phyloP scores from a whole-genome alignment of 139 green algal genomes.

The Chlorella sp. region DNA sequence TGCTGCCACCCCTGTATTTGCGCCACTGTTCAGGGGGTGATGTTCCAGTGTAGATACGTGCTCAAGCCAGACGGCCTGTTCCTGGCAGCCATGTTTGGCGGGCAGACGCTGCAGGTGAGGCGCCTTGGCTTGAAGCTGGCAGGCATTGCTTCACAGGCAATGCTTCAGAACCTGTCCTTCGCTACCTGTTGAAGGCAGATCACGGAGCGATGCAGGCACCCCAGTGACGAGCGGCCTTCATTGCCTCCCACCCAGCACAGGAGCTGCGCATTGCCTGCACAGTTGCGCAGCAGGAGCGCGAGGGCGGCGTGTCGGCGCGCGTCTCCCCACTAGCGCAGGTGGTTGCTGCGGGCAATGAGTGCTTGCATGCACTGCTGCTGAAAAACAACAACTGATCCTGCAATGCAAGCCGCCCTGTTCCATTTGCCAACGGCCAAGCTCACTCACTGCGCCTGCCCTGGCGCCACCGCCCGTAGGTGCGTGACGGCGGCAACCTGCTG shows the following conservation, averaged over 20 bases:
- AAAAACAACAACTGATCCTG: no score
- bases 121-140: no score
- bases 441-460: background rate
- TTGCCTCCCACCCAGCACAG: slow-evolving; percentile 18
- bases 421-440: background rate
- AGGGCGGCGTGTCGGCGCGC: slow-evolving; percentile 82
- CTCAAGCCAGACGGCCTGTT: slow-evolving; percentile 88
- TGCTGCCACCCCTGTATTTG: background rate
- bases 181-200: no score
- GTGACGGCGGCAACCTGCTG: slow-evolving; percentile 83
- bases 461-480: slow-evolving; percentile 56
- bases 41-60: slow-evolving; percentile 69
- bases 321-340: slow-evolving; percentile 84
- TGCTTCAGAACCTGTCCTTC: no score
- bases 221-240: background rate
- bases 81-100: slow-evolving; percentile 79
- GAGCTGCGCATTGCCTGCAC: slow-evolving; percentile 83
- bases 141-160: no score
- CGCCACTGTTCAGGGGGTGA: slow-evolving; percentile 54
- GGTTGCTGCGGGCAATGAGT: background rate
- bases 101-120: slow-evolving; percentile 73
- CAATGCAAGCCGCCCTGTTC: background rate
- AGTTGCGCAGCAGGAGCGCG: slow-evolving; percentile 80
- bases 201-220: background rate
- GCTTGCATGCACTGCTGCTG: background rate